phyloP scores from a whole-genome alignment of 108 stramenopile genomes.

The Schizochytrium sp. region DNA sequence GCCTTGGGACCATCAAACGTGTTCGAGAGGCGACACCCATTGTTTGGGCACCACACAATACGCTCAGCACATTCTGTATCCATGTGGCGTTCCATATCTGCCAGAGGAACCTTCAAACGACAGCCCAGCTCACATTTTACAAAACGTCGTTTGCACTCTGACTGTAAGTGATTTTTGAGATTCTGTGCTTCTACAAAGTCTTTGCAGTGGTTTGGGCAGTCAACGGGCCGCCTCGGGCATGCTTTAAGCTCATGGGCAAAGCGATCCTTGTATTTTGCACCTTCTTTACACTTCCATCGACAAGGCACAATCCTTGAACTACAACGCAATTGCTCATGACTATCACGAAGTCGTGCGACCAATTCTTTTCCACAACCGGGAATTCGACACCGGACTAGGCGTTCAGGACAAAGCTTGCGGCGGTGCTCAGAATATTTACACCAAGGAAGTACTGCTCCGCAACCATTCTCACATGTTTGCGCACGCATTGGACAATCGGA shows the following conservation, averaged over 20 bases:
- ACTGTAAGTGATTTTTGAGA: background rate
- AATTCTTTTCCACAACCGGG: slow-evolving; percentile 45
- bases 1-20: background rate
- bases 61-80: slow-evolving; percentile 19
- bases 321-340: slow-evolving; percentile 1
- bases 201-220: slow-evolving; percentile 36
- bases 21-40: slow-evolving; percentile 22
- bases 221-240: slow-evolving; percentile 36
- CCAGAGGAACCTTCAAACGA: background rate
- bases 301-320: background rate
- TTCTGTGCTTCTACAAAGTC: slow-evolving; percentile 1
- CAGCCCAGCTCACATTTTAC: slow-evolving; percentile 7
- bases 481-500: slow-evolving; percentile 37
- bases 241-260: background rate
- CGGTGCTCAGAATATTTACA: slow-evolving; percentile 37
- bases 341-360: slow-evolving; percentile 1
- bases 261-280: slow-evolving; percentile 24
- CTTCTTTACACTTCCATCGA: slow-evolving; percentile 34
- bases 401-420: slow-evolving; percentile 26
- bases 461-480: slow-evolving; percentile 7
- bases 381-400: slow-evolving; percentile 14
- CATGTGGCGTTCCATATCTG: slow-evolving; percentile 56
- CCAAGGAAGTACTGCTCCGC: slow-evolving; percentile 42
- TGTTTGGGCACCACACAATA: slow-evolving; percentile 41
- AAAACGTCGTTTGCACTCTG: slow-evolving; percentile 13